Conservation (phyloP, 306 rosid genomes). For the Lathyrus oleraceus region DNA sequence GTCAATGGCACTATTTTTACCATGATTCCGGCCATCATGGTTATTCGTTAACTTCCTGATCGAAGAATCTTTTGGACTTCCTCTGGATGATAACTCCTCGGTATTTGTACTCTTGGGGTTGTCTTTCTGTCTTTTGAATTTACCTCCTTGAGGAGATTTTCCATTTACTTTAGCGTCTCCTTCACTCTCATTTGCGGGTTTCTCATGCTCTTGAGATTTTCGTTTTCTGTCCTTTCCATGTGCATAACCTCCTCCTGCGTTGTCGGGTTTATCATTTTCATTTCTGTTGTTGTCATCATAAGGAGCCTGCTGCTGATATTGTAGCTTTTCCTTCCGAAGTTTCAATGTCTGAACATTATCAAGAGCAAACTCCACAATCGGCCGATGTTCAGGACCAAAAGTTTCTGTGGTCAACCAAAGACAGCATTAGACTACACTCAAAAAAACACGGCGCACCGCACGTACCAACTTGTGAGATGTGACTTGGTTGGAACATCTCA, state of each 20-base stretch:
- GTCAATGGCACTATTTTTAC: conserved; percentile 32
- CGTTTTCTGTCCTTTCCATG: conserved; percentile 48
- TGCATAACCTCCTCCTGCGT: conserved; percentile 33
- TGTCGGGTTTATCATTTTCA: conserved; percentile 29
- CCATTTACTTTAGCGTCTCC: conserved; percentile 28
- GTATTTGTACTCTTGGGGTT: conserved; percentile 34
- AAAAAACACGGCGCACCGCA: not conserved
- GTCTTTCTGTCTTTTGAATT: conserved; percentile 57
- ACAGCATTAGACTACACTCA: conserved; percentile 19
- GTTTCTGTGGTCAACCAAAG: conserved; percentile 55
- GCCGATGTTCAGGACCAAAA: conserved; percentile 85
- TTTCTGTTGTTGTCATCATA: conserved; percentile 11
- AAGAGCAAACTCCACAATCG: conserved; percentile 92
- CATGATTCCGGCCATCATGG: conserved; percentile 42
- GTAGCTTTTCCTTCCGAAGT: conserved; percentile 59
- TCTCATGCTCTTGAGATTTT: conserved; percentile 47
- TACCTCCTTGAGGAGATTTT: conserved; percentile 40
- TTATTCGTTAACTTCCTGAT: conserved; percentile 33
- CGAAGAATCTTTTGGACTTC: conserved; percentile 32
- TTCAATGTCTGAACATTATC: conserved; percentile 82
- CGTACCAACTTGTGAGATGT: no score
- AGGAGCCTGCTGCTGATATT: conserved; percentile 49
- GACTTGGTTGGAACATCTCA: no score
- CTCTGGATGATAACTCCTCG: conserved; percentile 22
- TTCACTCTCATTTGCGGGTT: conserved; percentile 42